A percentile compares a stretch with the other conserved stretches of the same genome.
phyloP scores from a whole-genome alignment of 1,284 basidiomycete genomes.

The Meripilus lineatus region DNA sequence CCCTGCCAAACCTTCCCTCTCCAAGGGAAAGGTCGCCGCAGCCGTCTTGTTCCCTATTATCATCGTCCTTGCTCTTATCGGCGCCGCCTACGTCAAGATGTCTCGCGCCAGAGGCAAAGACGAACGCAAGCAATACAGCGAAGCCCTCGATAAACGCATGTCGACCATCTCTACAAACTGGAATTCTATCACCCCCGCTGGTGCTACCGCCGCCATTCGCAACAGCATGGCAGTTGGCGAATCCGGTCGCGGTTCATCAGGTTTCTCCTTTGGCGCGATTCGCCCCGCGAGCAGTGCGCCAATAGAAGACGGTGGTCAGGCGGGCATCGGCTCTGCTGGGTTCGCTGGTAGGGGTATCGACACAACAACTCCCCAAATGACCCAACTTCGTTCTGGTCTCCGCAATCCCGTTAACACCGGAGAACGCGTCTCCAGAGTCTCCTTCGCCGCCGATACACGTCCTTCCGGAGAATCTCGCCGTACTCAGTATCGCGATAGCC shows the following conservation, averaged over 20 bases:
- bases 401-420: conserved; percentile 28
- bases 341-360: conserved; percentile 20
- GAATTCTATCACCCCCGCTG: conserved; percentile 68
- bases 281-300: conserved; percentile 46
- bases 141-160: conserved; percentile 76
- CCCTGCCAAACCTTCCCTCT: conserved; percentile 28
- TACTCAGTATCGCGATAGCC: conserved; percentile 20
- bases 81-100: conserved; percentile 13
- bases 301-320: conserved; percentile 42
- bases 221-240: conserved; percentile 53
- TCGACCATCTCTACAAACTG: conserved; percentile 73
- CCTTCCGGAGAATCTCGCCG: conserved; percentile 56
- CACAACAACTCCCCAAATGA: conserved; percentile 35
- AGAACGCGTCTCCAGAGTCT: conserved; percentile 51
- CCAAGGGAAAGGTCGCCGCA: conserved; percentile 67
- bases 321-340: conserved; percentile 37
- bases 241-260: conserved; percentile 38
- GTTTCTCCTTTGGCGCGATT: conserved; percentile 51
- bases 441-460: conserved; percentile 67
- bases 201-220: conserved; percentile 69
- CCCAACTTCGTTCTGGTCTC: conserved; percentile 48
- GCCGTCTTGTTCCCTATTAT: conserved; percentile 16
- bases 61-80: conserved; percentile 12
- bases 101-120: conserved; percentile 12
- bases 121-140: conserved; percentile 12